Evolutionary conservation across 1,284 basidiomycete species (phyloP).

Genomic region (Bjerkandera adusta): DNA sequence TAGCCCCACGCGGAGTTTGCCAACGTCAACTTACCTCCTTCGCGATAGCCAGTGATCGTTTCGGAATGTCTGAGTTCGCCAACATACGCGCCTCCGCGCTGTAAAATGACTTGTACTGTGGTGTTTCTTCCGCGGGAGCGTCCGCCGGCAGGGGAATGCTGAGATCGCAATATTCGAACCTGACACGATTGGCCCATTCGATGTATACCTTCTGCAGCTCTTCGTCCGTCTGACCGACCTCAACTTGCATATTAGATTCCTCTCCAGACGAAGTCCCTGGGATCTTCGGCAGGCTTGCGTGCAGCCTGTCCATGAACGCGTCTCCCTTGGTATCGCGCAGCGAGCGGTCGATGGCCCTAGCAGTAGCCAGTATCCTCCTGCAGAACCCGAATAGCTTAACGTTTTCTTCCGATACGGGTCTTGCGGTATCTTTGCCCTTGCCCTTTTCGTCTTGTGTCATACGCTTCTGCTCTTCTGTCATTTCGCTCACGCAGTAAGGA

Average conservation of each 20-base stretch:
- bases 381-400: constrained; percentile 68
- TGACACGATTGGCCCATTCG: constrained; percentile 75
- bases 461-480: constrained; percentile 83
- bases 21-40: constrained; percentile 63
- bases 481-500: constrained; percentile 52
- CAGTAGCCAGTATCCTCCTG: constrained; percentile 75
- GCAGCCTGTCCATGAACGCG: constrained; percentile 76
- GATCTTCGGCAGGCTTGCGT: constrained; percentile 72
- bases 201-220: constrained; percentile 68
- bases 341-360: constrained; percentile 80
- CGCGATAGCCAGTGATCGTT: constrained; percentile 86
- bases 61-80: constrained; percentile 77
- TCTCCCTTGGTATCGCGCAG: constrained; percentile 84
- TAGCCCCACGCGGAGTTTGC: constrained; percentile 1
- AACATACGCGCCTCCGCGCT: constrained; percentile 80
- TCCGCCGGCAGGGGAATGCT: constrained; percentile 42
- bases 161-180: constrained; percentile 89
- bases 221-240: constrained; percentile 60
- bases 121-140: constrained; percentile 47
- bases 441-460: constrained; percentile 63
- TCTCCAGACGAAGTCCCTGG: constrained; percentile 40
- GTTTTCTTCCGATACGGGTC: constrained; percentile 60
- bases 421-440: constrained; percentile 53
- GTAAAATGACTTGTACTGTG: constrained; percentile 78
- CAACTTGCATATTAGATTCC: constrained; percentile 35